Base-by-base conservation (phyloP, 495 filamentous ascomycete species). In the Penicillium crystallinum region DNA sequence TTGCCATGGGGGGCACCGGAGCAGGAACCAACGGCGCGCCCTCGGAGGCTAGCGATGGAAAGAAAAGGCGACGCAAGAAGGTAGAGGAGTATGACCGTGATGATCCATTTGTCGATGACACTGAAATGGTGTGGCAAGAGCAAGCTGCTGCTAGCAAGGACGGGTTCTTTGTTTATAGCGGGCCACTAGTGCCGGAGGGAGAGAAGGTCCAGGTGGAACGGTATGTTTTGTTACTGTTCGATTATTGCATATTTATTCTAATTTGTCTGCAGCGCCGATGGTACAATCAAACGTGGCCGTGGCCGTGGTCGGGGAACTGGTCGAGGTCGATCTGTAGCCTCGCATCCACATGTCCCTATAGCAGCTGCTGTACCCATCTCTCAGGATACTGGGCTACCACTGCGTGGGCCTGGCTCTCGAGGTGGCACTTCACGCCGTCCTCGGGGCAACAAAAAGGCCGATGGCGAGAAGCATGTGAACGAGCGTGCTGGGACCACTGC, bases 101-200 rank as follows among this genome's bases (percentile, higher is more conserved):
- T 46, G 93, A 98, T 62, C 92, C 91, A 30, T 98, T 98, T 65
- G 92, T 98, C 49, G 93, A 98, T 64, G 93, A 98, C 68, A 92
- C 89, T 12, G 93, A 98, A 63, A 62, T 96, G 72, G 80, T 92
- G 7, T 98, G 91, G 90, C 90, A 97, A 71, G 89, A 96, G 68
- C 88, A 92, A 65, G 92, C 93, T 18, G 89, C 91, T 15, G 90
- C 91, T 18, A 92, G 88, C 49, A 88, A 91, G 57, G 95, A 97
- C 72, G 87, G 89, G 4, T 93, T 91, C 71, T 92, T 91, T 60
- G 89, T 92, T 18, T 91, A 93, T 66, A 86, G 85, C 57, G 88
- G 91, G 36, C 89, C 91, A 27, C 70, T 96, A 53, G 78, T 96
- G 11, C 87, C 86, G 14, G 90, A 93, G 68, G 89, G 87, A 6